Base-by-base conservation (phyloP, 108 stramenopile species). In the Fragilaria radians region DNA sequence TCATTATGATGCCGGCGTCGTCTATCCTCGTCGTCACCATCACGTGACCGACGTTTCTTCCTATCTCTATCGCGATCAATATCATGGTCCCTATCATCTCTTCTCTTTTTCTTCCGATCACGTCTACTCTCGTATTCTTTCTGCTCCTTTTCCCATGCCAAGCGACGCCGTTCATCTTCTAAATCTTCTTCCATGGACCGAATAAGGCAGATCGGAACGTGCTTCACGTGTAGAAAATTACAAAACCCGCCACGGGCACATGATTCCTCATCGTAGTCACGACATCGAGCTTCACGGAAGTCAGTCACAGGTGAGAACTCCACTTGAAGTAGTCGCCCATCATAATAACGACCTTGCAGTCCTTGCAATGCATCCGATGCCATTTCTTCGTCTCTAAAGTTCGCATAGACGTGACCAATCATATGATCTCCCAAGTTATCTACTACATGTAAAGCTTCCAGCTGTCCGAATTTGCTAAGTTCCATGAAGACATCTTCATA, bases 391-490 rank as follows among this genome's bases (percentile, higher is more conserved):
- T 97, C 93, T 19, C 47, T 57, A 63, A 94, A 98, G 74, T 96
- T 94, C 55, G 81, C 79, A 62, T 96, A 98, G 21, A 91, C 86
- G 63, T 93, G 86, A 4, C 95, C 96, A 34, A 99, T 83, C 95
- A 99, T 89, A 71, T 99, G 97, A 76, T 99, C 99, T 34, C 96
- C 95, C 21, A 99, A 59, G 65, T 99, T 99, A 70, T 98, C 97
- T 71, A 91, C 95, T 17, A 99, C 89, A 54, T 93, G 82, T 36
- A 99, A 62, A 32, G 87, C 95, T 33, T 97, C 97, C 46, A 99
- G 69, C 46, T 86, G 67, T 26, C 99, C 99, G 66, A 89, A 97
- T 72, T 96, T 97, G 66, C 73, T 73, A 28, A 96, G 71, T 76
- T 98, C 97, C 70, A 78, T 56, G 61, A 67, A 92, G 55, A 95